Evolutionary conservation across 768 basidiomycete species (phyloP), one percentile per base, ranked within the genome.

Genomic region (Trametes maxima): DNA sequence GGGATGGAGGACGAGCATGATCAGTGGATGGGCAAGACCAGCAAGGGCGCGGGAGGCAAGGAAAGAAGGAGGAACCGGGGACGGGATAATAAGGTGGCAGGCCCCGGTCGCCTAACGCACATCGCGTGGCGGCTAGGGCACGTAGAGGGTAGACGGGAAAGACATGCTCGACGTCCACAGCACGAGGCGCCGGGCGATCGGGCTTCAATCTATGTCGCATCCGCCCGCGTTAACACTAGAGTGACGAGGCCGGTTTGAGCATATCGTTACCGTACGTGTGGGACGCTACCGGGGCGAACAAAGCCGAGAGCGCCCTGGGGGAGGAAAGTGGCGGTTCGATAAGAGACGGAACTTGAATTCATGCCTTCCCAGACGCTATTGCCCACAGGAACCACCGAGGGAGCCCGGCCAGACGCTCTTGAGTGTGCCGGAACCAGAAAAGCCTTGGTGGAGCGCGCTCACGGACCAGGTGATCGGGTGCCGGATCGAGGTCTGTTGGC

Each of bases 1-100:
- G 62, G 82, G 70, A 67, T 83, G 82, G 71, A 89, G 71, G 72
- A 81, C 82, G 68, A 91, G 81, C 90, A 91, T 90, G 75, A 73
- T 75, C 73, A 73, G 67, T 70, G 72, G 68, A 39, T 39, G 66
- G 58, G 28, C n/a, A 25, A 46, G 67, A 64, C 65, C 67, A 66
- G 62, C 68, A 56, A 61, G 66, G 68, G 63, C 57, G 40, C 62
- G 50, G 65, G 62, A 56, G 63, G 69, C 56, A 59, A 50, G 52
- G 51, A 52, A 46, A 37, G 61, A 36, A 43, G 48, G 35, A 45
- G 51, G 35, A 46, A 42, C 44, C 40, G 54, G 57, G 44, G 28
- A n/a, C 6, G 63, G 63, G 57, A 61, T 65, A 67, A 67, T 65
- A 67, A 65, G 64, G 66, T 63, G 56, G 66, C 21, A 61, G 54